Conservation (phyloP, 352 stramenopile genomes). For the Blastocystis sp. region DNA sequence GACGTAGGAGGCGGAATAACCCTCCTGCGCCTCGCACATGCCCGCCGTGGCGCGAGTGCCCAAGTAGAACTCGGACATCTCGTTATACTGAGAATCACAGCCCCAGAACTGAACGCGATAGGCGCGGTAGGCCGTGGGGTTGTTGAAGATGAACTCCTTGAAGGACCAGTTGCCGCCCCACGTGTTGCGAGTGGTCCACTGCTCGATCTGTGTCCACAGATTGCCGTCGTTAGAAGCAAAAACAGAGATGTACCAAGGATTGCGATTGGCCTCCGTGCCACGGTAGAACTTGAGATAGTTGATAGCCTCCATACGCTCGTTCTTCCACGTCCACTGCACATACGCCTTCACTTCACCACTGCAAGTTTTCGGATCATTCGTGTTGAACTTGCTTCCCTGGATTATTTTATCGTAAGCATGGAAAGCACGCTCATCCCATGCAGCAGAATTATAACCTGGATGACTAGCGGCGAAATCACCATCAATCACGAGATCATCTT, state of each 20-base stretch:
- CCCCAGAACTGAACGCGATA: conserved; percentile 24
- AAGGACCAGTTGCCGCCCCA: not conserved
- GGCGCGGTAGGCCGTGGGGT: not conserved
- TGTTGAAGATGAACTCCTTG: conserved; percentile 13
- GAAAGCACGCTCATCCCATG: not conserved
- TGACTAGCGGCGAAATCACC: not conserved
- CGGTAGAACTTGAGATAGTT: conserved; percentile 33
- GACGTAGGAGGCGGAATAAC: not conserved
- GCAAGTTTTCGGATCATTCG: not conserved
- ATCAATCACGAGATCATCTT: conserved; percentile 19
- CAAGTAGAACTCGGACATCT: conserved; percentile 32
- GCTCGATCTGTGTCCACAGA: not conserved
- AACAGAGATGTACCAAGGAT: conserved; percentile 1
- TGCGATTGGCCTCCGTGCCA: conserved; percentile 24
- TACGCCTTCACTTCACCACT: not conserved
- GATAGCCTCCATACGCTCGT: not conserved
- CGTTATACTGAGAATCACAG: not conserved
- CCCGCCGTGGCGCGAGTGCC: not conserved
- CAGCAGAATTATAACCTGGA: not conserved
- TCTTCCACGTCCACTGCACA: not conserved
- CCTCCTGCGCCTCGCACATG: not conserved
- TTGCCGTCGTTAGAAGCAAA: conserved; percentile 6
- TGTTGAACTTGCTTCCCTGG: not conserved
- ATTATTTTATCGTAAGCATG: conserved; percentile 13
- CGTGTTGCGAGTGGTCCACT: not conserved